Conservation (phyloP, 2,329 filamentous ascomycete species). For the Talaromyces piceae region DNA sequence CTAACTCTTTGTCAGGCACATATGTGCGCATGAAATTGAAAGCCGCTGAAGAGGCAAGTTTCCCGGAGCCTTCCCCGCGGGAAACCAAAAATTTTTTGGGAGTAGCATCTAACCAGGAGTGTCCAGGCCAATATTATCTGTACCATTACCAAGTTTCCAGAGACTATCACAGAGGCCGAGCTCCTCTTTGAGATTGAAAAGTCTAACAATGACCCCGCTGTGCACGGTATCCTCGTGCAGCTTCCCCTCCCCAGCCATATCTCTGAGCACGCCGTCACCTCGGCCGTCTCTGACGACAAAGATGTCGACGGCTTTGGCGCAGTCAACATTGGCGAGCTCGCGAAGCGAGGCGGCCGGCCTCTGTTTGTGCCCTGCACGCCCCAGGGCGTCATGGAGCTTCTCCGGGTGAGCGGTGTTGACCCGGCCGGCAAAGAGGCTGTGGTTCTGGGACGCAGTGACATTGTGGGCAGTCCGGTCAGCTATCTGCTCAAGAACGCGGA, state of each 20-base stretch:
- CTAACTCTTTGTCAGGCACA: conserved; percentile 54
- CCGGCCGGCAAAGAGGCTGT: conserved; percentile 87
- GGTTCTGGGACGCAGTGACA: conserved; percentile 89
- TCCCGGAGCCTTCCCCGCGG: conserved; percentile 3
- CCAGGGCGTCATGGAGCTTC: conserved; percentile 90
- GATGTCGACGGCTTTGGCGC: conserved; percentile 97
- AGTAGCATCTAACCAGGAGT: neutral
- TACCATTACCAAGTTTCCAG: conserved; percentile 75
- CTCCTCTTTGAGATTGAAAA: conserved; percentile 72
- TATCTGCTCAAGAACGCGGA: conserved; percentile 92
- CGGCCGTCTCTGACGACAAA: conserved; percentile 84
- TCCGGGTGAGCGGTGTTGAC: conserved; percentile 76
- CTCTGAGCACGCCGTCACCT: conserved; percentile 84
- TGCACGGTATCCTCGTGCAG: conserved; percentile 93
- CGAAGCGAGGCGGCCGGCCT: conserved; percentile 85
- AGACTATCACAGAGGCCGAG: conserved; percentile 74
- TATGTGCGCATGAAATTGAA: conserved; percentile 99
- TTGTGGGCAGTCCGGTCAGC: conserved; percentile 94
- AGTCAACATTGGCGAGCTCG: conserved; percentile 89
- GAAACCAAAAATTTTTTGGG: too few relatives aligned
- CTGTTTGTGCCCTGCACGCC: conserved; percentile 93
- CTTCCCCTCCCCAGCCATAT: conserved; percentile 83
- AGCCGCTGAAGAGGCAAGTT: conserved; percentile 75
- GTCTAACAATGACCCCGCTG: conserved; percentile 76
- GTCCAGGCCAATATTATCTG: conserved; percentile 86